Base-by-base conservation (phyloP, 2,329 filamentous ascomycete genomes). In the Sclerotinia spermophila region DNA sequence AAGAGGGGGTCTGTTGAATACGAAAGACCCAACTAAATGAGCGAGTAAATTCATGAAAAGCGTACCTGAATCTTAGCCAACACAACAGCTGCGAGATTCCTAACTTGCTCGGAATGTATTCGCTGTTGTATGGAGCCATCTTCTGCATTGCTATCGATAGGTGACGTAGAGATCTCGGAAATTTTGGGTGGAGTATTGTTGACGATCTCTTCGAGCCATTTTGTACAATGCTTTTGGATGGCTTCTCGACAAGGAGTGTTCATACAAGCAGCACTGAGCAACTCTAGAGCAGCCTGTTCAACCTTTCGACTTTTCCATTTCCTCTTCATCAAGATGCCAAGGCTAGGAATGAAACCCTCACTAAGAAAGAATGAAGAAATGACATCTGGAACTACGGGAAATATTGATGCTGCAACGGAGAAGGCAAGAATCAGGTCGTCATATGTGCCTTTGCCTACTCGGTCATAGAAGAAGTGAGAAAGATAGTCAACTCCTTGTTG, bases 381-480 rank as follows among this genome's bases (percentile, higher is more conserved):
- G 58, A 92, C 86, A 69, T 90, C 87, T 4, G 93, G 91, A 3
- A 92, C 89, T 67, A 99, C 87, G 1, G 96, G 94, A 79, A 99
- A 99, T 13, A 96, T 88, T 33, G 90, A 89, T 2, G 94, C 89
- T 8, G 94, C 93, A n/a, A 94, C 94, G 68, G 94, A 98, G 80
- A 97, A 98, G 8, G 94, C 94, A 65, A 96, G 85, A 69, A 97
- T 93, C 75, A 96, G 88, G 80, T 97, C 93, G 77, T 97, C 94
- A 74, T 94, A 92, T 35, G 91, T 95, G 67, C 90, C 90, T 73
- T 90, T 89, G 75, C 86, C 82, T 24, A 97, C 85, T 68, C 90
- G 89, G 24, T 87, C 84, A 68, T 89, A 89, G 79, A 97, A 92
- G 79, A 96, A 95, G 7, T 86, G 86, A 7, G 87, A 87, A 65